These are phyloP conservation scores for Lolium rigidum DNA, from an alignment of 176 grass and related monocot genomes.

Conservation along the genomic window DNA sequence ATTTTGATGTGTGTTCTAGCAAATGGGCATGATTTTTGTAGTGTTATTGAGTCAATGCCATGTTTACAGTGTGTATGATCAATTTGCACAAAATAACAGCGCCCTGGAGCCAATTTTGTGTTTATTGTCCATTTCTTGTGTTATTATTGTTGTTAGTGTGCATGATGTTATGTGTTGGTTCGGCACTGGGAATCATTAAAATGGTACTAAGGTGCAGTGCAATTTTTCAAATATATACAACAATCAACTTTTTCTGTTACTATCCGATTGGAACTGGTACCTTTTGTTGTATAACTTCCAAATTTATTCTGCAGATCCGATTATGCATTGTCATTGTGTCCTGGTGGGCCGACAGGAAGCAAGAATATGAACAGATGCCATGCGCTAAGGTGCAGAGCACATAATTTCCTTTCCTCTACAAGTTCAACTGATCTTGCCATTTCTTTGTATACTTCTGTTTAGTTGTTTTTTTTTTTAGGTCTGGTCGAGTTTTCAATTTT, in stretches of 20 bases:
- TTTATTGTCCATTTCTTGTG: not conserved
- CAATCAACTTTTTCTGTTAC: not conserved
- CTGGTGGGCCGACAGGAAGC: conserved; percentile 48
- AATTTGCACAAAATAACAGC: not conserved
- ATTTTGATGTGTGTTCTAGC: not conserved
- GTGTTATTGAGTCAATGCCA: not conserved
- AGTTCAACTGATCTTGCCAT: not conserved
- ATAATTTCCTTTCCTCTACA: conserved; percentile 35
- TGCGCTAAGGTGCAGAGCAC: conserved; percentile 44
- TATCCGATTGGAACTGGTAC: not conserved
- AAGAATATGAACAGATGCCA: conserved; percentile 49
- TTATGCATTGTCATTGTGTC: conserved; percentile 65
- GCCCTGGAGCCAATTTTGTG: not conserved
- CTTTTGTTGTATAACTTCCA: not conserved
- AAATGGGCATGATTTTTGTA: not conserved
- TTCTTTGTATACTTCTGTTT: conserved; percentile 17
- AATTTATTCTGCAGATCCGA: conserved; percentile 50
- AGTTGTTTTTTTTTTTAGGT: not conserved
- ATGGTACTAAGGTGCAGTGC: not conserved
- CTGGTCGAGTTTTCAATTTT: not conserved
- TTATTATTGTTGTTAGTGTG: conserved; percentile 1
- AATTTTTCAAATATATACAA: not conserved
- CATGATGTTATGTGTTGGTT: not conserved
- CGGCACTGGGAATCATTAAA: not conserved
- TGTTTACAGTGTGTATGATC: not conserved